phyloP scores from a whole-genome alignment of 2,329 filamentous ascomycete species.

The Aureobasidium sp. region DNA sequence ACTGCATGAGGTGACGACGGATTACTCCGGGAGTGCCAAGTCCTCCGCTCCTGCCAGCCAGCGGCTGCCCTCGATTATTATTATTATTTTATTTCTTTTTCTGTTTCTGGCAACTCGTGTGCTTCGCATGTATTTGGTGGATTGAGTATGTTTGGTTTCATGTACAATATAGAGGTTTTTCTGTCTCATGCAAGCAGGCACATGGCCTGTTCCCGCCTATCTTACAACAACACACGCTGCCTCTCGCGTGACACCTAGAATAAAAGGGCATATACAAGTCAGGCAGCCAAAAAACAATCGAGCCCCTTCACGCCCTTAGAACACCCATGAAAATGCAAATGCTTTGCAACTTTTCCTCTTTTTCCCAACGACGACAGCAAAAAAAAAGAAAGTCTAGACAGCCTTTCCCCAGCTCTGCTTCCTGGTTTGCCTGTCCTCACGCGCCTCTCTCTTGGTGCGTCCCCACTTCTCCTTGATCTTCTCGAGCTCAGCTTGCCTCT shows the following conservation, averaged over 20 bases:
- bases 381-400: not conserved
- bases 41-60: not conserved
- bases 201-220: not conserved
- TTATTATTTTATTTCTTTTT: not conserved
- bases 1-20: conserved; percentile 12
- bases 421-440: conserved; percentile 54
- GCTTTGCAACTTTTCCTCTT: conserved; percentile 8
- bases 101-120: not conserved
- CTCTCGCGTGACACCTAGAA: conserved; percentile 2
- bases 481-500: conserved; percentile 41
- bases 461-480: conserved; percentile 56
- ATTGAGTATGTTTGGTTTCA: not conserved
- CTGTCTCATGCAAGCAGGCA: not conserved
- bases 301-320: not conserved
- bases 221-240: conserved; percentile 6
- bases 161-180: conserved; percentile 3
- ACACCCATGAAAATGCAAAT: conserved; percentile 15
- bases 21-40: conserved; percentile 8
- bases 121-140: not conserved
- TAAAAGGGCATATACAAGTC: conserved; percentile 9
- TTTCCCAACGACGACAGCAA: not conserved
- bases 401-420: conserved; percentile 50
- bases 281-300: not conserved
- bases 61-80: not conserved
- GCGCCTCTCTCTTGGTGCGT: conserved; percentile 49